Evolutionary conservation across 1,284 basidiomycete species (phyloP).

Genomic region (Ustanciosporium gigantosporum): DNA sequence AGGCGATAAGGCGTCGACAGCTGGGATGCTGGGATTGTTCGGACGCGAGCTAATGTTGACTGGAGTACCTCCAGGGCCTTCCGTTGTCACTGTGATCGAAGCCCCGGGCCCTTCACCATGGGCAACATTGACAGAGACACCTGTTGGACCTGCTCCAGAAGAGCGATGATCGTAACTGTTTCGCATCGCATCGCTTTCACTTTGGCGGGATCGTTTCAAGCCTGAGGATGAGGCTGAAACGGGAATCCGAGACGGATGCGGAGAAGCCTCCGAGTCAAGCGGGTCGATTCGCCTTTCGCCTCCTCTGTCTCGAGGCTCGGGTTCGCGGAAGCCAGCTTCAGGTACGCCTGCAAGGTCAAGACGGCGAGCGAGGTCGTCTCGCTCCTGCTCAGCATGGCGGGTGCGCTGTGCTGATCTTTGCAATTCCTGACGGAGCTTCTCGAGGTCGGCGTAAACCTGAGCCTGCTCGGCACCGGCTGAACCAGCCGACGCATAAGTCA

Average conservation of each 20-base stretch:
- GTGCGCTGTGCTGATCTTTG: slow-evolving; percentile 24
- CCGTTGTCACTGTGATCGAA: slow-evolving; percentile 14
- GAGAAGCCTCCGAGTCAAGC: too few species aligned
- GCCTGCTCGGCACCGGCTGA: slow-evolving; percentile 6
- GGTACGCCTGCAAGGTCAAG: slow-evolving; percentile 20
- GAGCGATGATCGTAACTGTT: slow-evolving; percentile 6
- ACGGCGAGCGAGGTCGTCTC: slow-evolving; percentile 35
- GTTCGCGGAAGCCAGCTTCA: slow-evolving; percentile 1
- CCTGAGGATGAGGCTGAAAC: too few species aligned
- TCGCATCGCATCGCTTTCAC: slow-evolving; percentile 5
- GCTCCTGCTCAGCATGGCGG: slow-evolving; percentile 33
- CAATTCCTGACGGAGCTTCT: slow-evolving; percentile 33
- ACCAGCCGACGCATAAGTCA: slow-evolving; percentile 8
- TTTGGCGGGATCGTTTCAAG: slow-evolving; percentile 15
- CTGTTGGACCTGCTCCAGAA: slow-evolving; percentile 1
- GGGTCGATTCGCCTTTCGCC: too few species aligned
- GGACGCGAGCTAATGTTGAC: slow-evolving; percentile 9
- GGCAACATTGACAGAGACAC: slow-evolving; percentile 13
- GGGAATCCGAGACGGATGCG: too few species aligned
- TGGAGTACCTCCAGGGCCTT: slow-evolving; percentile 3
- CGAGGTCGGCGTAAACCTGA: slow-evolving; percentile 32
- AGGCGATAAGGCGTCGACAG: slow-evolving; percentile 9
- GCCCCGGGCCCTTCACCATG: slow-evolving; percentile 32
- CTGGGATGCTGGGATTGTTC: background rate
- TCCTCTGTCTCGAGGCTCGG: slow-evolving; percentile 8